Base-by-base conservation (phyloP, 345 rosid species). In the Balakata baccata region DNA sequence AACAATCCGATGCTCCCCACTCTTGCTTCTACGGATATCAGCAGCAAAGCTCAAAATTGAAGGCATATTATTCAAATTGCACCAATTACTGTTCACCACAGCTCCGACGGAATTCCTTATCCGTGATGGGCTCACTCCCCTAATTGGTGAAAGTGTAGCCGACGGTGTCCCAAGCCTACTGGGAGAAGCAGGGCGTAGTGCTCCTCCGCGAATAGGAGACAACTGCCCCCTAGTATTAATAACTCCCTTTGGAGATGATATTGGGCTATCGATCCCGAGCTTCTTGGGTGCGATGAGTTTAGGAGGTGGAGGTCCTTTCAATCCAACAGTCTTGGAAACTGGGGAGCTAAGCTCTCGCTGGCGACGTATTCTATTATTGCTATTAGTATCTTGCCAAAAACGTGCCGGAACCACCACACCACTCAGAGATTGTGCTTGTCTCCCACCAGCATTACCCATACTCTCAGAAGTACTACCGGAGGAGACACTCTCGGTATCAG, bases 401-500 rank as follows among this genome's bases (percentile, higher is more conserved):
- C 87, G 86, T 1, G 86, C 94, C 1, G 88, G 89, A 49, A 83
- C 86, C 46, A 79, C 69, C 62, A 77, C 65, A 22, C 87, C 88
- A 50, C 82, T 68, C 13, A 74, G 68, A 25, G 78, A 78, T 45
- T 67, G 83, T 34, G 53, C 74, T 57, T 82, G 79, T 57, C 80
- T 66, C n/a, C 72, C 77, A 59, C 69, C 78, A 60, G 69, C 65
- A 60, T 74, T 76, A 13, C 66, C 53, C 54, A 46, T 66, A 69
- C 78, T 78, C 61, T 81, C 90, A 16, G 86, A 86, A 84, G 88
- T 84, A 79, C 94, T 84, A 70, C 89, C 89, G 53, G 99, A 90
- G 71, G 98, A 93, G 49, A 87, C 88, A 75, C 96, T 91, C 63
- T 93, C 99, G 60, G 91, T 83, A 79, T 93, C 98, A 43, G 97